Conservation (phyloP, 306 rosid genomes). For the Vigna hirtella region DNA sequence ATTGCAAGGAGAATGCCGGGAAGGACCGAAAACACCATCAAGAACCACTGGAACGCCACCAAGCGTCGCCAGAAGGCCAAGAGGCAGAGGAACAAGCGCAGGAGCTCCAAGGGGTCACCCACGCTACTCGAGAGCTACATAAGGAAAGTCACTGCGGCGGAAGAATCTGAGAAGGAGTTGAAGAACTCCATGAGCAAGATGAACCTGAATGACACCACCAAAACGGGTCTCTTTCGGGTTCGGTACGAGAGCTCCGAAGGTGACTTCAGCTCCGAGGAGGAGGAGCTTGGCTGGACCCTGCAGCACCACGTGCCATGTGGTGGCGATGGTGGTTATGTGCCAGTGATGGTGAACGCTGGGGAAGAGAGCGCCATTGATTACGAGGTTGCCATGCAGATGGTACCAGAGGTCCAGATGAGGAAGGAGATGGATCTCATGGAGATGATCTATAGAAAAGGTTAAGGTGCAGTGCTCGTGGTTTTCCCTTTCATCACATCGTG, state of each 20-base stretch:
- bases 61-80: conserved; percentile 61
- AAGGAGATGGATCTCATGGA: conserved; percentile 41
- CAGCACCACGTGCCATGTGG: neutral
- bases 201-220: neutral
- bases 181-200: neutral
- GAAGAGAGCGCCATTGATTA: conserved; percentile 15
- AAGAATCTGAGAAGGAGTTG: neutral
- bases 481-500: neutral
- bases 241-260: conserved; percentile 24
- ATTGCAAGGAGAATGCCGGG: conserved; percentile 68
- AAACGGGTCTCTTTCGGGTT: neutral
- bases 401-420: conserved; percentile 37
- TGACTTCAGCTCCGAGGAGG: neutral
- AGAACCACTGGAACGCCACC: conserved; percentile 84
- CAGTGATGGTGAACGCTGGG: neutral
- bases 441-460: conserved; percentile 25
- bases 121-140: conserved; percentile 62
- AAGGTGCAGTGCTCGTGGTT: neutral
- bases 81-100: conserved; percentile 40
- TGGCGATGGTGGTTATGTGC: neutral
- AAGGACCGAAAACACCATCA: conserved; percentile 71
- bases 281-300: neutral
- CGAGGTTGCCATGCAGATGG: conserved; percentile 41
- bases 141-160: conserved; percentile 28
- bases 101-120: neutral